Conservation (phyloP, 2,329 filamentous ascomycete species). For the Claviceps sorghi region DNA sequence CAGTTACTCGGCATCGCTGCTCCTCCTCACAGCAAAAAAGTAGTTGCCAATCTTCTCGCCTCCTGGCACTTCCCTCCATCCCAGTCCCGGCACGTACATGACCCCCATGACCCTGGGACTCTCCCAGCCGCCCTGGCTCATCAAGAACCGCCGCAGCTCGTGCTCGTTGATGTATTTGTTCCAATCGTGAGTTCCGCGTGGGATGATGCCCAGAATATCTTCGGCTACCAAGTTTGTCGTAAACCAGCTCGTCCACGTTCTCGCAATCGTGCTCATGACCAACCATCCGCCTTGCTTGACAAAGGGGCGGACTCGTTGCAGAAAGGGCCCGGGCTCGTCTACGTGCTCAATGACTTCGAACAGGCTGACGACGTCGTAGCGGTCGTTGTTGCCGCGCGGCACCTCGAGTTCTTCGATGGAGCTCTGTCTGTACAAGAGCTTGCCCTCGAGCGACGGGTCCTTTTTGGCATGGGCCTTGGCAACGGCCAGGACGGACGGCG, state of each 20-base stretch:
- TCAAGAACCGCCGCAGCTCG: conserved; percentile 51
- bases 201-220: conserved; percentile 74
- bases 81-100: conserved; percentile 76
- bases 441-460: conserved; percentile 52
- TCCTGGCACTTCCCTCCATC: conserved; percentile 71
- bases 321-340: conserved; percentile 57
- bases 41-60: conserved; percentile 88
- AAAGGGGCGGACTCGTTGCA: conserved; percentile 56
- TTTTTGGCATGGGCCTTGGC: conserved; percentile 60
- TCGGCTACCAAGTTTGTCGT: conserved; percentile 89
- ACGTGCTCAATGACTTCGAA: conserved; percentile 97
- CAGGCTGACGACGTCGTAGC: conserved; percentile 68
- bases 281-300: conserved; percentile 88
- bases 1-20: conserved; percentile 5
- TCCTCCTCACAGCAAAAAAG: conserved; percentile 66
- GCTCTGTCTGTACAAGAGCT: conserved; percentile 59
- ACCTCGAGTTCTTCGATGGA: conserved; percentile 56
- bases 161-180: conserved; percentile 81
- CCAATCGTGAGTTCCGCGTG: conserved; percentile 91
- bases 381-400: conserved; percentile 23
- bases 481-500: conserved; percentile 55
- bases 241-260: conserved; percentile 78
- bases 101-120: conserved; percentile 57
- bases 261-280: conserved; percentile 78
- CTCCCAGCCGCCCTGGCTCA: conserved; percentile 41